A percentile compares a stretch with the other conserved stretches of the same genome.
phyloP scores from a whole-genome alignment of 805 yeast genomes.

The Yarrowia phangngaensis region DNA sequence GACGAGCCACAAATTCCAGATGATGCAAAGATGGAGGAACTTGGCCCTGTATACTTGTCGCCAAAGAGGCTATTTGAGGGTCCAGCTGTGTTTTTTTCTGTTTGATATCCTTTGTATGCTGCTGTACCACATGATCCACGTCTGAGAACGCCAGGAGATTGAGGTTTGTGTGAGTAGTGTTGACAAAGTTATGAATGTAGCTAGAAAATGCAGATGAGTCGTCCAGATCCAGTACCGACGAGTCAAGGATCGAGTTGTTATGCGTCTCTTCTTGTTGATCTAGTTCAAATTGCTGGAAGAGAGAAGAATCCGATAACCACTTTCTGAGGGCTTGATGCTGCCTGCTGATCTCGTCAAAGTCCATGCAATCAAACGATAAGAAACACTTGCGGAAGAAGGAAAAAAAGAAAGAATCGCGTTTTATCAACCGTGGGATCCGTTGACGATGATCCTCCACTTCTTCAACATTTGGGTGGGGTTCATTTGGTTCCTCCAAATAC shows the following conservation, averaged over 20 bases:
- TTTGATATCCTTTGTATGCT: constrained; percentile 47
- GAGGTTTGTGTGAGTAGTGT: constrained; percentile 6
- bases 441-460: not conserved
- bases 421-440: constrained; percentile 7
- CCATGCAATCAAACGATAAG: constrained; percentile 40
- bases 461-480: constrained; percentile 1
- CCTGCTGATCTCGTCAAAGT: constrained; percentile 43
- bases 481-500: constrained; percentile 28
- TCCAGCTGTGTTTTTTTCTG: constrained; percentile 48
- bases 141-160: constrained; percentile 22
- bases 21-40: constrained; percentile 51
- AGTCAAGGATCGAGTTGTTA: constrained; percentile 5
- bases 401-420: constrained; percentile 15
- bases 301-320: constrained; percentile 6
- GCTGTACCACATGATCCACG: constrained; percentile 18
- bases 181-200: constrained; percentile 14
- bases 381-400: constrained; percentile 31
- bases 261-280: no score
- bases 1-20: constrained; percentile 56
- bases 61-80: constrained; percentile 43
- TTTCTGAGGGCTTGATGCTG: constrained; percentile 1
- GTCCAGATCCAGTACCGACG: not conserved
- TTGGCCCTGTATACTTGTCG: constrained; percentile 39
- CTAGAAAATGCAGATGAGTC: constrained; percentile 5
- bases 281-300: no score